Evolutionary conservation across 805 yeast species (phyloP).

Genomic region (Myxozyma geophila): DNA sequence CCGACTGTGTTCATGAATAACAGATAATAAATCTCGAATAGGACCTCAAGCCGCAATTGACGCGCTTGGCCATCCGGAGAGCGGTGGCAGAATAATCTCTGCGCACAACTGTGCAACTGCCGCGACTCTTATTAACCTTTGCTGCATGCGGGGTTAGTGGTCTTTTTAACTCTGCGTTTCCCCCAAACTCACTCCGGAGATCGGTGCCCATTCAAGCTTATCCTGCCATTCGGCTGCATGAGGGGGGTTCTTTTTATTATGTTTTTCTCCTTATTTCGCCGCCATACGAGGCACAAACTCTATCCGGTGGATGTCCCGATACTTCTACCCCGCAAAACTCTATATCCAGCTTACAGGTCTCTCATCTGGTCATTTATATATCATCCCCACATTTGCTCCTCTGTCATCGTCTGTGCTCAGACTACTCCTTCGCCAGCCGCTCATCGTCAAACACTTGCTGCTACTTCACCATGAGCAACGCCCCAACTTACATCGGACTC

Average conservation of each 20-base stretch:
- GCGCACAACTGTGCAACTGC: no score
- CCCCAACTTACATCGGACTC: constrained; percentile 49
- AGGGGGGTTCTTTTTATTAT: neutral
- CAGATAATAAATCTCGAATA: neutral
- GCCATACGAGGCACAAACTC: neutral
- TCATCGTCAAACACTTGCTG: neutral
- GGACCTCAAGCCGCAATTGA: neutral
- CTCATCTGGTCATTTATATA: neutral
- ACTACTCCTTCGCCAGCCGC: no score
- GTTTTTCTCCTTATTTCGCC: neutral
- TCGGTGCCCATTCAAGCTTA: neutral
- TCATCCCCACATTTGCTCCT: neutral
- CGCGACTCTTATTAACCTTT: neutral
- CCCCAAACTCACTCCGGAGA: neutral
- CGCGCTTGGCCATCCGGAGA: neutral
- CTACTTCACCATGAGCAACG: neutral
- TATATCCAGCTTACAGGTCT: neutral
- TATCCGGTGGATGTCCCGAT: constrained; percentile 3
- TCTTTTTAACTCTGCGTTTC: no score
- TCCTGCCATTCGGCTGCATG: neutral
- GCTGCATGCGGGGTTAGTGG: neutral
- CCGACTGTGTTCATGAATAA: no score
- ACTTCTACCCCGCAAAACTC: constrained; percentile 4
- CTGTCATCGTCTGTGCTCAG: neutral
- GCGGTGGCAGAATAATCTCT: neutral